These are phyloP conservation scores for Trematosphaeria pertusa DNA, from an alignment of 2,329 filamentous ascomycete species.

Conservation along the genomic window DNA sequence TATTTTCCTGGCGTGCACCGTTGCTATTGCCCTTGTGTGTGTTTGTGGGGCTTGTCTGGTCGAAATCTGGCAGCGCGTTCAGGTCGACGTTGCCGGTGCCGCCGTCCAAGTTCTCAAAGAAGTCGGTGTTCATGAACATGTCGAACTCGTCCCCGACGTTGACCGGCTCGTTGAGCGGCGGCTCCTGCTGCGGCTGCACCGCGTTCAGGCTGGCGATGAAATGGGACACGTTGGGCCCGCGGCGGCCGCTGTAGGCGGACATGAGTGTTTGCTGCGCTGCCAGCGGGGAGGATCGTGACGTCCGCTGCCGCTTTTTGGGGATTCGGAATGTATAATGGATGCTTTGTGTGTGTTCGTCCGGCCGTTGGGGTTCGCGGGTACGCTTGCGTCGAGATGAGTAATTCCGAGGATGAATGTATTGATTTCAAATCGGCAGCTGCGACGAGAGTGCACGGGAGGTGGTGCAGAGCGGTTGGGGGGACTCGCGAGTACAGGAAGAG, in stretches of 20 bases:
- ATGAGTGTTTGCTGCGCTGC: constrained; percentile 52
- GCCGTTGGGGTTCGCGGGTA: constrained; percentile 7
- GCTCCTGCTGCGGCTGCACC: constrained; percentile 56
- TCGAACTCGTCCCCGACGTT: constrained; percentile 54
- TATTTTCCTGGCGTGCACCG: constrained; percentile 30
- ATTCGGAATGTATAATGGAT: constrained; percentile 19
- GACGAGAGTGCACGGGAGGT: background rate
- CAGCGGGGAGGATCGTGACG: constrained; percentile 15
- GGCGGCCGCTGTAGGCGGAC: constrained; percentile 77
- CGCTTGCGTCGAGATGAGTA: constrained; percentile 30
- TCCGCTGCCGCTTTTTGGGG: constrained; percentile 17
- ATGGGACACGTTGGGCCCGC: constrained; percentile 85
- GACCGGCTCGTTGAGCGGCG: constrained; percentile 45
- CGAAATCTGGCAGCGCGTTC: constrained; percentile 33
- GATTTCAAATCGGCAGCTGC: too few species aligned
- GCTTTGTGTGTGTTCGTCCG: constrained; percentile 22
- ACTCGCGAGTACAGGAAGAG: background rate
- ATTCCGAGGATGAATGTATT: constrained; percentile 10
- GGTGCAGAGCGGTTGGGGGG: background rate
- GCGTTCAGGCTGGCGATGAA: constrained; percentile 88
- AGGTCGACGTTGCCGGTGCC: constrained; percentile 30
- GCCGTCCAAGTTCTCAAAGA: constrained; percentile 69
- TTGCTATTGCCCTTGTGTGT: constrained; percentile 18
- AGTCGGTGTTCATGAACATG: constrained; percentile 65
- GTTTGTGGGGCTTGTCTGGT: constrained; percentile 22